These are phyloP conservation scores for Emericellopsis terricola DNA, from an alignment of 495 filamentous ascomycete genomes.

Conservation along the genomic window DNA sequence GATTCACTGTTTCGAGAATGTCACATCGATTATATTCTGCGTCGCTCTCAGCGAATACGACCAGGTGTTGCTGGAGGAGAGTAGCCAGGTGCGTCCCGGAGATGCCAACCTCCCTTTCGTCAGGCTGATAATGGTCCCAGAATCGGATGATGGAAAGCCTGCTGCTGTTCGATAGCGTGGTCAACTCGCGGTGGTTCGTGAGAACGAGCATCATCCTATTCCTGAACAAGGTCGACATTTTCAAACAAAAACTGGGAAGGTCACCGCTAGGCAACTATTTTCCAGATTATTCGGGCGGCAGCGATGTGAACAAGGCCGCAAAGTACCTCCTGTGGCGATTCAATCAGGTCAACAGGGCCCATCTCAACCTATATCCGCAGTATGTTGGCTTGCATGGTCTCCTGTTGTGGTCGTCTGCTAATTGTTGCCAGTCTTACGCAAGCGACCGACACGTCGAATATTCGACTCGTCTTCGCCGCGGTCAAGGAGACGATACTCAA, in stretches of 20 bases:
- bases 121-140: slow-evolving; percentile 21
- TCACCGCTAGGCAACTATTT: slow-evolving; percentile 88
- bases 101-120: too few relatives aligned
- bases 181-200: slow-evolving; percentile 99
- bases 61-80: slow-evolving; percentile 89
- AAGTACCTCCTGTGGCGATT: slow-evolving; percentile 98
- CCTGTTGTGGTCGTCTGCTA: background rate
- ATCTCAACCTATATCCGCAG: slow-evolving; percentile 96
- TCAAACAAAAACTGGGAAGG: slow-evolving; percentile 80
- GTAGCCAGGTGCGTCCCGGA: slow-evolving; percentile 62
- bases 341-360: slow-evolving; percentile 92
- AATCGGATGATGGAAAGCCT: slow-evolving; percentile 99
- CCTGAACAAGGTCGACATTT: slow-evolving; percentile 96
- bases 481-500: slow-evolving; percentile 98
- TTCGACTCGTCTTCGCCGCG: slow-evolving; percentile 90
- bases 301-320: slow-evolving; percentile 91
- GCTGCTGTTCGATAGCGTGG: slow-evolving; percentile 95
- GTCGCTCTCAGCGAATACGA: slow-evolving; percentile 98
- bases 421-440: slow-evolving; percentile 62
- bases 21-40: slow-evolving; percentile 99
- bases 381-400: slow-evolving; percentile 29
- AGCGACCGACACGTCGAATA: slow-evolving; percentile 96
- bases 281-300: slow-evolving; percentile 91
- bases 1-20: slow-evolving; percentile 99
- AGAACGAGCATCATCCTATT: slow-evolving; percentile 96